phyloP scores from a whole-genome alignment of 106 monocot genomes.

The Alisma plantagoaquatica region DNA sequence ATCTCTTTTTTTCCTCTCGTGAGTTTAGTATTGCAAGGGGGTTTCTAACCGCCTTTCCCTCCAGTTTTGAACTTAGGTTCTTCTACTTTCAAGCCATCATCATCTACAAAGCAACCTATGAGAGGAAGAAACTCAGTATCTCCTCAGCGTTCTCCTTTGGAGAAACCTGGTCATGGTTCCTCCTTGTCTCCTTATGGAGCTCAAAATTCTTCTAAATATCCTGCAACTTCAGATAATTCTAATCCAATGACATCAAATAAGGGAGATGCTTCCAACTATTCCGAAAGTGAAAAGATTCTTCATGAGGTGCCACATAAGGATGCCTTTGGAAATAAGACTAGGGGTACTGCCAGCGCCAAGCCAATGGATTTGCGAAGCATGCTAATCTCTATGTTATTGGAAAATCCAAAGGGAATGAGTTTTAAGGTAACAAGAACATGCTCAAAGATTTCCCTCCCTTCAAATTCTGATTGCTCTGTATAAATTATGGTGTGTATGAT shows the following conservation, averaged over 20 bases:
- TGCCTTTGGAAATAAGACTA: too few relatives aligned
- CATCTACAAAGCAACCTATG: conserved; percentile 20
- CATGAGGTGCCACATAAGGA: conserved; percentile 12
- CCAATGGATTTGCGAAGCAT: conserved; percentile 35
- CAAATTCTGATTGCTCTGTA: too few relatives aligned
- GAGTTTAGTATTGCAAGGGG: too few relatives aligned
- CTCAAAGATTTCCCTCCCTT: too few relatives aligned
- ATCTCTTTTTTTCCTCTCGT: background rate
- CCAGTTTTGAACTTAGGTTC: conserved; percentile 32
- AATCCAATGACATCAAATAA: conserved; percentile 23
- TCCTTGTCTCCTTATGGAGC: conserved; percentile 25
- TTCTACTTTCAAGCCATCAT: conserved; percentile 29
- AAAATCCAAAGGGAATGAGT: conserved; percentile 72
- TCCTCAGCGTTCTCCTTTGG: conserved; percentile 43
- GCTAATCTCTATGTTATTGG: conserved; percentile 36
- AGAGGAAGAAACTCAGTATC: conserved; percentile 28
- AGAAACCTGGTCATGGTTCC: conserved; percentile 24
- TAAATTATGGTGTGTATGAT: too few relatives aligned
- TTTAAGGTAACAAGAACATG: conserved; percentile 51
- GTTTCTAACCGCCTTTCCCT: background rate
- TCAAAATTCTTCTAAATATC: conserved; percentile 12
- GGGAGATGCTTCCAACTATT: conserved; percentile 36
- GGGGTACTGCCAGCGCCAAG: conserved; percentile 15
- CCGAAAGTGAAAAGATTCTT: conserved; percentile 35
- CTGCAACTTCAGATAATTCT: conserved; percentile 29